Percentiles rank a stretch among this genome's conserved stretches.
These are phyloP conservation scores for Dendryphion nanum DNA, from an alignment of 2,329 filamentous ascomycete genomes.

Conservation along the genomic window DNA sequence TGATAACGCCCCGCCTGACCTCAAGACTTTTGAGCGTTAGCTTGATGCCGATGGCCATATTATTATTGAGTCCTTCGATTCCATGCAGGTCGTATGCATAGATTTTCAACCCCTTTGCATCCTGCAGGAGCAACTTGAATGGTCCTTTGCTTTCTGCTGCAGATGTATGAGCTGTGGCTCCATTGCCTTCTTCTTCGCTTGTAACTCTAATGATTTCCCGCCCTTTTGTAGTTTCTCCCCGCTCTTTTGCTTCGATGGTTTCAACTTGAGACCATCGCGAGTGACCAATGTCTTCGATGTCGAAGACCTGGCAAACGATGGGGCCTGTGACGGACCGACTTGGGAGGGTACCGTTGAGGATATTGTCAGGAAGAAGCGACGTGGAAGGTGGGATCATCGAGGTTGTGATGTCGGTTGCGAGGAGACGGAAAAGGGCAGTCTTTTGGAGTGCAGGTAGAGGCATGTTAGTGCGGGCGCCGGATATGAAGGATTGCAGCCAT, in stretches of 20 bases:
- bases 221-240: slow-evolving; percentile 72
- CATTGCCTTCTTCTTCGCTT: slow-evolving; percentile 47
- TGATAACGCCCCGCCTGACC: slow-evolving; percentile 72
- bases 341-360: slow-evolving; percentile 55
- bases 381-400: slow-evolving; percentile 47
- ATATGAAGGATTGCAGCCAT: slow-evolving; percentile 66
- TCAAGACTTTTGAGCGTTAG: slow-evolving; percentile 66
- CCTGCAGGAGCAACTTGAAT: slow-evolving; percentile 81
- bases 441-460: slow-evolving; percentile 71
- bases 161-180: slow-evolving; percentile 18
- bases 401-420: slow-evolving; percentile 72
- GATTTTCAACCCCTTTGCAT: slow-evolving; percentile 63
- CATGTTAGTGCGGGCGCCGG: slow-evolving; percentile 53
- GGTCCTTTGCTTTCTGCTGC: slow-evolving; percentile 54
- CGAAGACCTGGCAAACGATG: slow-evolving; percentile 77
- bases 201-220: slow-evolving; percentile 74
- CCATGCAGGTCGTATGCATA: slow-evolving; percentile 71
- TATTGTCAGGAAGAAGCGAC: slow-evolving; percentile 57
- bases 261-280: slow-evolving; percentile 88
- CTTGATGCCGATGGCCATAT: slow-evolving; percentile 77
- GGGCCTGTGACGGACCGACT: slow-evolving; percentile 60
- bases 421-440: slow-evolving; percentile 76
- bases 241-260: slow-evolving; percentile 69
- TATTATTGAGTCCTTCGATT: slow-evolving; percentile 64
- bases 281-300: slow-evolving; percentile 77